Conservation (phyloP, 257 asterid genomes). For the Mentha longifolia region DNA sequence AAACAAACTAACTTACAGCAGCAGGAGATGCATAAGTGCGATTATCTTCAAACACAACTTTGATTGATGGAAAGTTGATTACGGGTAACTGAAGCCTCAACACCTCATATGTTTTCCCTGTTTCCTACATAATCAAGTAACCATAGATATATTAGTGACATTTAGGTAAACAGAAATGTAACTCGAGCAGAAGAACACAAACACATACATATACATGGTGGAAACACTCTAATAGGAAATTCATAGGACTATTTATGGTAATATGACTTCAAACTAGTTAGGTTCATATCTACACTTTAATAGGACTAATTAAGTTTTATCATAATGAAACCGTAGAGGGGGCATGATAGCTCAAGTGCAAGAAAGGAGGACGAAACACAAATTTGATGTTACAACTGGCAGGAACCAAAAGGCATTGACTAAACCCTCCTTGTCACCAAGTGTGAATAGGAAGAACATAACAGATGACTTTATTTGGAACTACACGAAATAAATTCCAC, state of each 20-base stretch:
- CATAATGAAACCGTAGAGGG: background rate
- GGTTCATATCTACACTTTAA: background rate
- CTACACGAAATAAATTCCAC: background rate
- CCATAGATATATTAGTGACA: constrained; percentile 33
- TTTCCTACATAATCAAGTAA: constrained; percentile 65
- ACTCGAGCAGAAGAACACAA: constrained; percentile 23
- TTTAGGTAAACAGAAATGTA: constrained; percentile 19
- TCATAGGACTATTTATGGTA: background rate
- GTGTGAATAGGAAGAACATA: constrained; percentile 22
- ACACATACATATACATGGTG: no score
- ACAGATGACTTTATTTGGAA: constrained; percentile 18
- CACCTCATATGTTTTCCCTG: constrained; percentile 82
- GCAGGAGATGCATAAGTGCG: constrained; percentile 89
- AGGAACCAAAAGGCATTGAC: constrained; percentile 2
- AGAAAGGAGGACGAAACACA: constrained; percentile 8
- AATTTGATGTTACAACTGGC: constrained; percentile 6
- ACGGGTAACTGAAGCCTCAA: constrained; percentile 88
- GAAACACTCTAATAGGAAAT: background rate
- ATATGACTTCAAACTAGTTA: background rate
- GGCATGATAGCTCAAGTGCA: background rate
- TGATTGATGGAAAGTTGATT: constrained; percentile 63
- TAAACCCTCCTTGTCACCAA: background rate
- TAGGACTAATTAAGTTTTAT: background rate
- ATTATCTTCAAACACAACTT: constrained; percentile 85
- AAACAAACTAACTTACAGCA: constrained; percentile 66